Evolutionary conservation across 2,329 filamentous ascomycete genomes (phyloP), one percentile per base, ranked within the genome.

Genomic region (Venturia aucupariae): DNA sequence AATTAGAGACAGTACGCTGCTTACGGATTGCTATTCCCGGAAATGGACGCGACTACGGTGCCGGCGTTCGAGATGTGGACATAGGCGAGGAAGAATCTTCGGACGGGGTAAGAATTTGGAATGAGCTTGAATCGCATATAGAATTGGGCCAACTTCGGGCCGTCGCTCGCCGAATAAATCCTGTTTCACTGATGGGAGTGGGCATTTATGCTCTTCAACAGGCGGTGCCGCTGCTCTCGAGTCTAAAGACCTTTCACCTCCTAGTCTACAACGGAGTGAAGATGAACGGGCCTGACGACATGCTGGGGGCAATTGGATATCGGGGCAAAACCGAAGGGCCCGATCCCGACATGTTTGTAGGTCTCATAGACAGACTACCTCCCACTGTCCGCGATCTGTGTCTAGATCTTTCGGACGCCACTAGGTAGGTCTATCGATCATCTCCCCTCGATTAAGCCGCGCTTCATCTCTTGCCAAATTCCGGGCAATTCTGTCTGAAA

Each of bases 11-110:
- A 13, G 41, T 46, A 22, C 60, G 60, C 5, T 61, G 60, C 39
- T 61, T 61, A 22, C n/a, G 60, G 4, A 61, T 61, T 42, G 60
- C 41, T n/a, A 27, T 61, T n/a, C 60, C 60, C 5, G 60, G 60
- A 30, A 42, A 44, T 46, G 60, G 60, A 24, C 60, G 60, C 24
- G 60, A 41, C 38, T 61, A 61, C 30, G 38, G 11, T 17, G 35
- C 15, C 39, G 60, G 32, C 11, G 60, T 42, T 22, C 27, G 19
- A 10, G 38, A 60, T 17, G 19, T 4, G 11, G 8, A 27, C 27
- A 22, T 41, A 27, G 7, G 24, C 27, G 27, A 38, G 15, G 55
- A 60, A 30, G 32, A 44, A 19, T 11, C n/a, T n/a, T n/a, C n/a
- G n/a, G n/a, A n/a, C 41, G 10, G 32, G 10, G 4, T 35, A 10